These are phyloP conservation scores for Entophlyctis luteolus DNA, from an alignment of 192 early-diverging fungal genomes.

Conservation along the genomic window DNA sequence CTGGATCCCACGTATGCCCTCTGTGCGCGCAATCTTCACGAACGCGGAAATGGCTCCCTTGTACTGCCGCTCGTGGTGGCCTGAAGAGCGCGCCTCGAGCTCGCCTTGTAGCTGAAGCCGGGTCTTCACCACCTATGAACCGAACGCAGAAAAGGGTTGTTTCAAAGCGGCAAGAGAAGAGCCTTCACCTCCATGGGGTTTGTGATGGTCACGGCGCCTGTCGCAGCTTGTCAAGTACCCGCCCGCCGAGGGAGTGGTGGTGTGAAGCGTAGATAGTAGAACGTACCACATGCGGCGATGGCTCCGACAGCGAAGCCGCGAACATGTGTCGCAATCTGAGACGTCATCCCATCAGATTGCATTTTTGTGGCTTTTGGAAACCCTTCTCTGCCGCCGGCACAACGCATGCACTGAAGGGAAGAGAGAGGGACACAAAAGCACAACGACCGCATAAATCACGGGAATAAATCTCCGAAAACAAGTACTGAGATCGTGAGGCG, in stretches of 20 bases:
- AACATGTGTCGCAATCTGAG: slow-evolving; percentile 20
- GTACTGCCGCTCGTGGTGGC: slow-evolving; percentile 45
- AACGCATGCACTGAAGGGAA: too few species aligned
- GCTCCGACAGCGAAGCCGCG: slow-evolving; percentile 73
- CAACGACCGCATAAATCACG: too few species aligned
- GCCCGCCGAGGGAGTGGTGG: neutral
- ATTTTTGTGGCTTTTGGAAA: too few species aligned
- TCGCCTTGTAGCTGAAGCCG: slow-evolving; percentile 93
- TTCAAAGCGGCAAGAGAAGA: too few species aligned
- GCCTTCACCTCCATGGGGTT: slow-evolving; percentile 83
- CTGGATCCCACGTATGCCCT: slow-evolving; percentile 83
- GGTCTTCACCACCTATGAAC: slow-evolving; percentile 80
- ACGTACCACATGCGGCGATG: slow-evolving; percentile 71
- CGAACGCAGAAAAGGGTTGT: neutral
- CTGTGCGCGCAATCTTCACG: slow-evolving; percentile 68
- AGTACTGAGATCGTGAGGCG: too few species aligned
- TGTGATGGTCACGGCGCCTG: slow-evolving; percentile 83
- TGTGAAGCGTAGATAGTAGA: neutral
- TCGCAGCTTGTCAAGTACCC: neutral
- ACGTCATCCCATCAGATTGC: too few species aligned
- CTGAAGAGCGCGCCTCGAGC: slow-evolving; percentile 37
- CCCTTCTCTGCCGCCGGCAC: too few species aligned
- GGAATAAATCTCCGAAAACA: too few species aligned
- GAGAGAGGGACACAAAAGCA: too few species aligned
- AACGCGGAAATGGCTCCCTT: slow-evolving; percentile 75